phyloP scores from a whole-genome alignment of 73 alveolate species.

The Blepharisma japonicum region DNA sequence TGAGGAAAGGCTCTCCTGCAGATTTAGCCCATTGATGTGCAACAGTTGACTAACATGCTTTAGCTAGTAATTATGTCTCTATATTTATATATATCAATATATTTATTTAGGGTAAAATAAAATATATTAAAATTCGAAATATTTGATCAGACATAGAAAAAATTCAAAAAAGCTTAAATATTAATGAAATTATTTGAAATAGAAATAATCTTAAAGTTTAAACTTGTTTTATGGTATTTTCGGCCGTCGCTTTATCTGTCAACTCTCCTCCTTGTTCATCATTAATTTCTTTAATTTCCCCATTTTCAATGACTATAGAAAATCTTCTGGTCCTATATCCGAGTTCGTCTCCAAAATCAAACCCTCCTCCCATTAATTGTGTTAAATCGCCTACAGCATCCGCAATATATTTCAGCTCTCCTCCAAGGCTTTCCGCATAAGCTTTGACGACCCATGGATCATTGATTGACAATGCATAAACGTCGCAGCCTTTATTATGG shows the following conservation, averaged over 20 bases:
- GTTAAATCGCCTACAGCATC: constrained; percentile 48
- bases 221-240: not conserved
- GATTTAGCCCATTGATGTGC: too few relatives aligned
- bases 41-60: too few relatives aligned
- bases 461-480: constrained; percentile 41
- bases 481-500: constrained; percentile 33
- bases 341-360: constrained; percentile 32
- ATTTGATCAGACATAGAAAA: too few relatives aligned
- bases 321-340: constrained; percentile 48
- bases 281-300: constrained; percentile 2
- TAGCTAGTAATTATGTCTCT: too few relatives aligned
- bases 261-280: constrained; percentile 29
- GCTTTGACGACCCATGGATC: constrained; percentile 48
- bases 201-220: not conserved
- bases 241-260: not conserved
- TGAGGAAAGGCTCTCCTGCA: too few relatives aligned
- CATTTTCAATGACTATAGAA: constrained; percentile 40
- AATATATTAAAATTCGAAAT: too few relatives aligned
- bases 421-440: constrained; percentile 36
- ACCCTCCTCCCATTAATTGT: constrained; percentile 30
- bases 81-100: too few relatives aligned
- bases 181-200: too few relatives aligned
- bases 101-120: too few relatives aligned
- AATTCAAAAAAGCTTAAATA: too few relatives aligned
- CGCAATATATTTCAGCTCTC: constrained; percentile 28